Evolutionary conservation across 228 moss, liverwort and hornwort genomes (phyloP).

Genomic region (Sphagnum fallax): DNA sequence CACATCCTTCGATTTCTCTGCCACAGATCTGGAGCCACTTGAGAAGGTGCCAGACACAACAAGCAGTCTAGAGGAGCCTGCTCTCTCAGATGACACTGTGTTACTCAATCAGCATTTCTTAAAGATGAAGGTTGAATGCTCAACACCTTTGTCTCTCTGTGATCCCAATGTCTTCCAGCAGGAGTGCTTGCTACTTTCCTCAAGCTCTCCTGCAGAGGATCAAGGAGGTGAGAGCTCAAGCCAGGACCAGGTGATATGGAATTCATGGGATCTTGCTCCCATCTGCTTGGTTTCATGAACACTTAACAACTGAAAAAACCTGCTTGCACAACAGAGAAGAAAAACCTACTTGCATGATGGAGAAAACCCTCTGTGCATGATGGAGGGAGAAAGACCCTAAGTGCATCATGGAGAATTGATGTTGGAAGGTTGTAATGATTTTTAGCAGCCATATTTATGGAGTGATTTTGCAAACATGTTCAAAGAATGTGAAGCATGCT

Average conservation of each 20-base stretch:
- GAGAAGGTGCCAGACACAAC: constrained; percentile 37
- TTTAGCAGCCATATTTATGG: too few relatives aligned
- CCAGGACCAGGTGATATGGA: constrained; percentile 39
- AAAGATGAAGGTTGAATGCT: constrained; percentile 25
- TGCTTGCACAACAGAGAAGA: too few relatives aligned
- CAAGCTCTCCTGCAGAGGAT: background rate
- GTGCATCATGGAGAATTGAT: too few relatives aligned
- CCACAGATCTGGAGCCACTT: background rate
- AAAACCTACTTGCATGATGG: too few relatives aligned
- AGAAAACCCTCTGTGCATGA: too few relatives aligned
- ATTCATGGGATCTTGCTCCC: constrained; percentile 45
- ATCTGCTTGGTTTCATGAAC: constrained; percentile 26
- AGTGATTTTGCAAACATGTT: too few relatives aligned
- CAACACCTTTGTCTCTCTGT: constrained; percentile 21
- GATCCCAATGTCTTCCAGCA: constrained; percentile 23
- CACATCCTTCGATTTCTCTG: constrained; percentile 40
- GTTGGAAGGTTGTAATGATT: too few relatives aligned
- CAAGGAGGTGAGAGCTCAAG: constrained; percentile 27
- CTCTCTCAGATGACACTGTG: constrained; percentile 23
- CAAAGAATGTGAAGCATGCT: too few relatives aligned
- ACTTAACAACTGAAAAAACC: too few relatives aligned
- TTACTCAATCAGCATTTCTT: constrained; percentile 9
- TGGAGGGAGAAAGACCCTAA: too few relatives aligned
- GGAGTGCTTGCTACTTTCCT: background rate
- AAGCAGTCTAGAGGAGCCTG: constrained; percentile 33